Conservation (phyloP, 805 yeast species). For the Maudiozyma bulderi region DNA sequence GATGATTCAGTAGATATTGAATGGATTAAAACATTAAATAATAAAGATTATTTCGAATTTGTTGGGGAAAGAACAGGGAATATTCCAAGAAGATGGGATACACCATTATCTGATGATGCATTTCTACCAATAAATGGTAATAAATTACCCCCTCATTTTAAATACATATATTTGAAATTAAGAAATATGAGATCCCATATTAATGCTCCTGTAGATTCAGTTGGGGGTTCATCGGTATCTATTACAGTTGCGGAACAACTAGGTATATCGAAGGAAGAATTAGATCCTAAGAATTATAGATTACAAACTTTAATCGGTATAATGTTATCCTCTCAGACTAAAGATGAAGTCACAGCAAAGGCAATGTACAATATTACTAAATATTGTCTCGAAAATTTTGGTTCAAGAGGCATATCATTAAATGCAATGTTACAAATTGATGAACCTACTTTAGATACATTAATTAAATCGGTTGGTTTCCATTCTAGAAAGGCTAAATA, state of each 20-base stretch:
- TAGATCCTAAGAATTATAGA: slow-evolving; percentile 37
- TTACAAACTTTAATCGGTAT: slow-evolving; percentile 70
- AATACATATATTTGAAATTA: slow-evolving; percentile 47
- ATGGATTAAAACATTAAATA: slow-evolving; percentile 21
- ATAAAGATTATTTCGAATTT: slow-evolving; percentile 23
- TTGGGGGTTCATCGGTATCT: slow-evolving; percentile 69
- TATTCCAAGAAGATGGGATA: slow-evolving; percentile 16
- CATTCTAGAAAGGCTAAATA: slow-evolving; percentile 70
- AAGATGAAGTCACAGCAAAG: slow-evolving; percentile 71
- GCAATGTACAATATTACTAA: slow-evolving; percentile 57
- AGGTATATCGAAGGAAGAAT: slow-evolving; percentile 17
- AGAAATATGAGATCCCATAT: slow-evolving; percentile 57
- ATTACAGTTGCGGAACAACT: slow-evolving; percentile 28
- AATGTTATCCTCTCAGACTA: slow-evolving; percentile 87
- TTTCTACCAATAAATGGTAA: slow-evolving; percentile 6
- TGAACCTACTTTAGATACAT: slow-evolving; percentile 49
- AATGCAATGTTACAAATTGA: slow-evolving; percentile 42
- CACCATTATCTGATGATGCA: slow-evolving; percentile 10
- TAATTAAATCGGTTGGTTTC: slow-evolving; percentile 79
- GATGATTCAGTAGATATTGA: slow-evolving; percentile 14
- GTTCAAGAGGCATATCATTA: slow-evolving; percentile 43
- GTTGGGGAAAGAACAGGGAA: slow-evolving; percentile 19
- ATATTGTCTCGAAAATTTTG: slow-evolving; percentile 35
- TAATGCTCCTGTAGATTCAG: slow-evolving; percentile 77
- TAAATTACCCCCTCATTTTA: slow-evolving; percentile 39